A percentile compares a stretch with the other conserved stretches of the same genome.
phyloP scores from a whole-genome alignment of 2,329 filamentous ascomycete genomes.

The Pseudocercospora musae region DNA sequence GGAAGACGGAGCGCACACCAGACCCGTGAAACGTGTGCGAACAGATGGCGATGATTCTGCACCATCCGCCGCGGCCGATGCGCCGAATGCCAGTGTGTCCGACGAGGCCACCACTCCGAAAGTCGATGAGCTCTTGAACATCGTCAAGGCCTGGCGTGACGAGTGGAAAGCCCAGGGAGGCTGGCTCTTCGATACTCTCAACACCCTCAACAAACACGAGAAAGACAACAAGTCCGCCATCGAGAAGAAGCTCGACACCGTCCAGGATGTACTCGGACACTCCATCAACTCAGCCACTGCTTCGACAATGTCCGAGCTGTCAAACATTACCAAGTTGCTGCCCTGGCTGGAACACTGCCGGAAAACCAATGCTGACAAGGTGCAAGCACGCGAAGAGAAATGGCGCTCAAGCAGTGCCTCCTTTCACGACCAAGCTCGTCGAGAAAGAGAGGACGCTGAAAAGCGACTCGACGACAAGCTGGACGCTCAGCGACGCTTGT shows the following conservation, averaged over 20 bases:
- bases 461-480: conserved; percentile 35
- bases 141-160: conserved; percentile 24
- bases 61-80: conserved; percentile 1
- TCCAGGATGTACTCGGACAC: conserved; percentile 29
- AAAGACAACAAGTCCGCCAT: conserved; percentile 13
- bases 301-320: conserved; percentile 26
- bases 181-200: conserved; percentile 31
- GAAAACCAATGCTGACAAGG: conserved; percentile 35
- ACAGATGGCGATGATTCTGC: conserved; percentile 13
- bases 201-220: conserved; percentile 14
- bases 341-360: conserved; percentile 41
- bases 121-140: conserved; percentile 14
- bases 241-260: conserved; percentile 20
- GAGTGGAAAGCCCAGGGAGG: conserved; percentile 32
- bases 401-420: conserved; percentile 41
- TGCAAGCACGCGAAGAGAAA: conserved; percentile 39
- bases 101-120: conserved; percentile 15
- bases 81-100: conserved; percentile 10
- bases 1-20: conserved; percentile 8
- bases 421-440: conserved; percentile 39
- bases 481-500: conserved; percentile 30
- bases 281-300: conserved; percentile 28
- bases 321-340: conserved; percentile 36
- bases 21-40: conserved; percentile 20
- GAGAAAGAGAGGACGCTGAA: conserved; percentile 38